Percentiles rank a stretch among this genome's conserved stretches.
phyloP scores from a whole-genome alignment of 495 filamentous ascomycete genomes.

The Tuber aestivum region DNA sequence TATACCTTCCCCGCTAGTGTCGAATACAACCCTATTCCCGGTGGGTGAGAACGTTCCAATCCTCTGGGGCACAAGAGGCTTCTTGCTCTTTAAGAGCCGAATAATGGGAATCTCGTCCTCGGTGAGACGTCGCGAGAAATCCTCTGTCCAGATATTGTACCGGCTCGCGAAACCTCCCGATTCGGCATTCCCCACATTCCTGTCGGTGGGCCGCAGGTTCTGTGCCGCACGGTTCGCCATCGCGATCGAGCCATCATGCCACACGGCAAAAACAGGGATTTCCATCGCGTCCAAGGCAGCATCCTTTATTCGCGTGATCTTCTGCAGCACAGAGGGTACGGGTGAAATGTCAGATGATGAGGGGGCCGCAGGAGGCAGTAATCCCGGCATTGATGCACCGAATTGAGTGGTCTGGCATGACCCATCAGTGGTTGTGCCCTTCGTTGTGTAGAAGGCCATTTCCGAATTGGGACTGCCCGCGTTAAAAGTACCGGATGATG shows the following conservation, averaged over 20 bases:
- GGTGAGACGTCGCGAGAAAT: constrained; percentile 55
- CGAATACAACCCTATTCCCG: constrained; percentile 50
- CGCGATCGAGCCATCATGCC: constrained; percentile 62
- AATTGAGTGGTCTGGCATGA: constrained; percentile 31
- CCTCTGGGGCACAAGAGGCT: constrained; percentile 50
- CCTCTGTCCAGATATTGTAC: constrained; percentile 52
- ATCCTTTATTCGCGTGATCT: constrained; percentile 63
- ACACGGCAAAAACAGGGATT: constrained; percentile 64
- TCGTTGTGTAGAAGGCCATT: constrained; percentile 5
- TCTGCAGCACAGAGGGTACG: constrained; percentile 57
- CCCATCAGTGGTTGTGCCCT: constrained; percentile 26
- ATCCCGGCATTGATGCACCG: constrained; percentile 44
- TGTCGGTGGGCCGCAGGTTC: constrained; percentile 40
- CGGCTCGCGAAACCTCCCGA: constrained; percentile 47
- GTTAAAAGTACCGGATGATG: not conserved
- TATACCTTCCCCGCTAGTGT: constrained; percentile 57
- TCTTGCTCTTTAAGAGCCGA: constrained; percentile 52
- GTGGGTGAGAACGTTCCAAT: constrained; percentile 55
- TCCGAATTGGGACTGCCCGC: constrained; percentile 33
- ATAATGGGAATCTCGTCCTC: constrained; percentile 58
- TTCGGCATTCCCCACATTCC: not conserved
- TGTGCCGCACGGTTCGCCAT: constrained; percentile 60
- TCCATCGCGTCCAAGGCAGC: constrained; percentile 62
- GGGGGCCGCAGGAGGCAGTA: constrained; percentile 58
- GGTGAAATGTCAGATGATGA: constrained; percentile 47